phyloP scores from a whole-genome alignment of 2,329 filamentous ascomycete genomes.

The Fusarium irregulare region DNA sequence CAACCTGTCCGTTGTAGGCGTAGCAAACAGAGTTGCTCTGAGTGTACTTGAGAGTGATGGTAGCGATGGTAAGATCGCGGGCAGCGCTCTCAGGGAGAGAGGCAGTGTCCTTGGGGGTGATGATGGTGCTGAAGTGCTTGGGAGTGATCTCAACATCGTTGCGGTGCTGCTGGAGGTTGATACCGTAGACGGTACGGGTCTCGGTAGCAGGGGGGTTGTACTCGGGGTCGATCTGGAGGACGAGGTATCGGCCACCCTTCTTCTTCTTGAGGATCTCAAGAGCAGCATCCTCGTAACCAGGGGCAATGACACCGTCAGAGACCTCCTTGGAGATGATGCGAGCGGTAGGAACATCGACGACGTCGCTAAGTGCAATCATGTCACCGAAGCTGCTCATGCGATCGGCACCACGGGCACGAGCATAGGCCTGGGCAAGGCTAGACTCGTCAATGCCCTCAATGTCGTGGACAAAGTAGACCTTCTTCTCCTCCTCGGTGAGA shows the following conservation, averaged over 20 bases:
- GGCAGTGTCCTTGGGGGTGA: conserved; percentile 83
- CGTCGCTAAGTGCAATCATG: conserved; percentile 90
- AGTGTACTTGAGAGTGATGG: conserved; percentile 97
- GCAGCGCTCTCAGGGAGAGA: conserved; percentile 82
- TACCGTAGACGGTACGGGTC: conserved; percentile 87
- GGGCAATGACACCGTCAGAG: conserved; percentile 95
- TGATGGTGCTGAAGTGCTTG: conserved; percentile 84
- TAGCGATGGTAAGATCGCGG: conserved; percentile 92
- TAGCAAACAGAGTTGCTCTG: conserved; percentile 99
- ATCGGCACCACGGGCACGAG: conserved; percentile 93
- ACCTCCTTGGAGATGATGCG: conserved; percentile 99
- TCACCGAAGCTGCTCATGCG: conserved; percentile 99
- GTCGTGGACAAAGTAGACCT: conserved; percentile 98
- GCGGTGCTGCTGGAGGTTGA: conserved; percentile 88
- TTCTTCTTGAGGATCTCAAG: conserved; percentile 95
- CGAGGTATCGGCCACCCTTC: conserved; percentile 96
- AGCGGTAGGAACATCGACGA: conserved; percentile 91
- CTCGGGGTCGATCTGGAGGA: conserved; percentile 91
- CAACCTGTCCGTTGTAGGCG: conserved; percentile 89
- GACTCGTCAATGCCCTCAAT: conserved; percentile 90
- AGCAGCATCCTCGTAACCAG: conserved; percentile 85
- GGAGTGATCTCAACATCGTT: conserved; percentile 91
- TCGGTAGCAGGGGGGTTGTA: conserved; percentile 86
- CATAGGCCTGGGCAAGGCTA: conserved; percentile 90
- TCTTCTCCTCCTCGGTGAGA: conserved; percentile 86